A percentile compares a stretch with the other conserved stretches of the same genome.
phyloP scores from a whole-genome alignment of 2,329 filamentous ascomycete species.

The Ophiocordyceps australis region DNA sequence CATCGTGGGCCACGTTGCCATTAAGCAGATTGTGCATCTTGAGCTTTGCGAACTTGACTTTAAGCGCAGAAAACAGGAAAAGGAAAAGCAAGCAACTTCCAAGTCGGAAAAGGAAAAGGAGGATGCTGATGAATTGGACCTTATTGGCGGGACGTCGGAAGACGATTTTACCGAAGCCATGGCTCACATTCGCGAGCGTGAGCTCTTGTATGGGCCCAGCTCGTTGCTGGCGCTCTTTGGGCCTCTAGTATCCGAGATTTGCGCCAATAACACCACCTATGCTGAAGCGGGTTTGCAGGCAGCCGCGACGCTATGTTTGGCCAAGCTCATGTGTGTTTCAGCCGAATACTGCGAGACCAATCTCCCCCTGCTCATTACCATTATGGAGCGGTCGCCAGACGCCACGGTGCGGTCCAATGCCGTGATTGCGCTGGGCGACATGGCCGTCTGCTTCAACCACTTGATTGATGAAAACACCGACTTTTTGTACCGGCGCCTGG shows the following conservation, averaged over 20 bases:
- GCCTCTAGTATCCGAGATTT: constrained; percentile 81
- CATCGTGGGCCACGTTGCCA: constrained; percentile 87
- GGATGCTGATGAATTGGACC: constrained; percentile 77
- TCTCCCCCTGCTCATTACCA: constrained; percentile 84
- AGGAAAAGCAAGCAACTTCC: constrained; percentile 45
- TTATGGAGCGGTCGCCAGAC: constrained; percentile 86
- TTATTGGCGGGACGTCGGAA: constrained; percentile 91
- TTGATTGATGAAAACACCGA: constrained; percentile 98
- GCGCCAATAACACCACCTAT: constrained; percentile 85
- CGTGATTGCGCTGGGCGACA: constrained; percentile 91
- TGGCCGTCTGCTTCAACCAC: constrained; percentile 99
- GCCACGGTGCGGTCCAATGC: constrained; percentile 90
- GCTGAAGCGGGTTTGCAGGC: constrained; percentile 80
- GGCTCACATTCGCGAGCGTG: constrained; percentile 65
- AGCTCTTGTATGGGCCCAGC: constrained; percentile 64
- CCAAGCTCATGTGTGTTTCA: constrained; percentile 97
- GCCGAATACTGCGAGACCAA: constrained; percentile 92
- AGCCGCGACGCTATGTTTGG: constrained; percentile 82
- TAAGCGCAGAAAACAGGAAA: constrained; percentile 85
- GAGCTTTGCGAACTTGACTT: constrained; percentile 97
- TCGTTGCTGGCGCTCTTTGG: constrained; percentile 85
- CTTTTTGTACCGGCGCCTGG: constrained; percentile 85
- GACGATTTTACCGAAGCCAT: constrained; percentile 84
- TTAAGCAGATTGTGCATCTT: constrained; percentile 97
- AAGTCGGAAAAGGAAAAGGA: constrained; percentile 30